Evolutionary conservation across 2,329 filamentous ascomycete species (phyloP), one percentile per base, ranked within the genome.

Genomic region (Trichoderma arundinaceum): DNA sequence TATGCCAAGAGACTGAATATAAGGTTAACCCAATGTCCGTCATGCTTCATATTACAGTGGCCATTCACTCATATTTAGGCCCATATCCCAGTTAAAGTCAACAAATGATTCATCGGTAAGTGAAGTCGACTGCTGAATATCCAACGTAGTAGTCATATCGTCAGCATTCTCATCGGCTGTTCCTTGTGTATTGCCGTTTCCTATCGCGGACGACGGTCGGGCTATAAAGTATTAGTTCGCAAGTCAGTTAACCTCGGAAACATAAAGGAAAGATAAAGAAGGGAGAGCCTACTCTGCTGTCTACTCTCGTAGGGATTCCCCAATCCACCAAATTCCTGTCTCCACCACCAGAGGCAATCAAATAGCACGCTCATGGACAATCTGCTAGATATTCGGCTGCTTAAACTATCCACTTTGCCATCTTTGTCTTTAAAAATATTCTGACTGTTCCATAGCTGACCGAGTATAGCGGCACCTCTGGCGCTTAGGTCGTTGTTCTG

Each of bases 291-390:
- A 65, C 48, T 53, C 46, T 64, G 54, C 15, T 56, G 64, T 32
- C 33, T 63, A 51, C 9, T 68, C 66, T 52, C 48, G 32, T 68
- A 71, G 3, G 70, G 70, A 48, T 65, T 71, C 17, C 66, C 46
- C 32, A 66, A 54, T 4, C 68, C 70, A 3, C 59, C 68, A 61
- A 71, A 82, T 70, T 84, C 81, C 57, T 82, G 78, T 59, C 83
- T 79, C 84, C 84, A 86, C 54, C 83, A 80, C 83, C 83, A 86
- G 19, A 85, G 80, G 53, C 81, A 83, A 71, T 86, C 84, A 68
- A 83, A 85, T 1, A 86, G 77, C 8, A 85, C 77, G 56, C 81
- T 83, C 76, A 85, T 82, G 66, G 82, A 84, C 73, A 83, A 83
- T 15, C 83, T 76, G 59, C 81, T 83, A 19, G 82, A 80, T 15